Percentiles rank a stretch among this genome's conserved stretches.
These are phyloP conservation scores for Amanita rubescens DNA, from an alignment of 768 basidiomycete genomes.

Conservation along the genomic window DNA sequence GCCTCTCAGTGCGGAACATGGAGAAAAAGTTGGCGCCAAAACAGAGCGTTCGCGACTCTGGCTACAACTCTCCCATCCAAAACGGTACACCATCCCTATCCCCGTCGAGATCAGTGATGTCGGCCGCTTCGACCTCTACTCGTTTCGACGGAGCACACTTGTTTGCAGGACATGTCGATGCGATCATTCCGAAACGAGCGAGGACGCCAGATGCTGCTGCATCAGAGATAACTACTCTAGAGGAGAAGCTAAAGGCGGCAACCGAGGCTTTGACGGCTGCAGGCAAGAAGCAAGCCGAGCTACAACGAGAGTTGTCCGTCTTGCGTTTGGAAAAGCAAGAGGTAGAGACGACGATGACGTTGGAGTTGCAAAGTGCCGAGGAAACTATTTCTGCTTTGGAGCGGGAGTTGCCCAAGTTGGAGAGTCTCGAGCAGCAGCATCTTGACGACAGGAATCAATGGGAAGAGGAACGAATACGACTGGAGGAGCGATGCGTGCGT, in stretches of 20 bases:
- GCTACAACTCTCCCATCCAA: slow-evolving; percentile 44
- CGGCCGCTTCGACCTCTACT: slow-evolving; percentile 34
- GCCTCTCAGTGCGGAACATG: slow-evolving; percentile 57
- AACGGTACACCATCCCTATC: slow-evolving; percentile 43
- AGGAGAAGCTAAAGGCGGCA: slow-evolving; percentile 57
- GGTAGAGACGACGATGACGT: slow-evolving; percentile 52
- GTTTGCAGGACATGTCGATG: slow-evolving; percentile 73
- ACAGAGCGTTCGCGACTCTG: slow-evolving; percentile 38
- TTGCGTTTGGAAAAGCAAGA: slow-evolving; percentile 63
- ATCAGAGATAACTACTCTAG: slow-evolving; percentile 43
- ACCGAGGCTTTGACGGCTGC: slow-evolving; percentile 51
- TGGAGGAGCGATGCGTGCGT: slow-evolving; percentile 32
- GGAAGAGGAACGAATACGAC: slow-evolving; percentile 38
- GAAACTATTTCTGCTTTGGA: slow-evolving; percentile 56
- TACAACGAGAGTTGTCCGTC: slow-evolving; percentile 54
- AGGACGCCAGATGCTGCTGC: slow-evolving; percentile 36
- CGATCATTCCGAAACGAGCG: slow-evolving; percentile 46
- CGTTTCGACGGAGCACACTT: slow-evolving; percentile 81
- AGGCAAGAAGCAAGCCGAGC: slow-evolving; percentile 52
- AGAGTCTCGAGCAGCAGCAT: slow-evolving; percentile 41
- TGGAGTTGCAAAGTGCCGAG: slow-evolving; percentile 62
- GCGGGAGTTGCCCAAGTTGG: slow-evolving; percentile 44
- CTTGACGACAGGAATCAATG: slow-evolving; percentile 42
- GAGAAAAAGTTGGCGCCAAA: slow-evolving; percentile 43
- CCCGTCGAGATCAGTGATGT: slow-evolving; percentile 27